These are phyloP conservation scores for sorghum (Sorghum bicolor) DNA, from an alignment of 176 grass and related monocot species.

Conservation along the genomic window DNA sequence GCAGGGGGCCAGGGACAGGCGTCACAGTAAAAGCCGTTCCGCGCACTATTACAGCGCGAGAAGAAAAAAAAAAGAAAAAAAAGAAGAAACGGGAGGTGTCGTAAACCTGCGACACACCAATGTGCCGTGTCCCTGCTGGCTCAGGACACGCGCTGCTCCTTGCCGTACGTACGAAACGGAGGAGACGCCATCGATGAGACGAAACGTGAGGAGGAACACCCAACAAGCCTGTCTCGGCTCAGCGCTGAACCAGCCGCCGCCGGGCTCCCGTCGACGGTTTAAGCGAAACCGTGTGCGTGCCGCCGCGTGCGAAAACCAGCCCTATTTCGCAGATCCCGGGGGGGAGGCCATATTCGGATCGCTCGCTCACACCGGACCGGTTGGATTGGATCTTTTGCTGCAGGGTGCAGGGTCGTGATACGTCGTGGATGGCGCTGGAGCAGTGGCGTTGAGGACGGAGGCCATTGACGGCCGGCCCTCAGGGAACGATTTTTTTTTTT, in stretches of 20 bases:
- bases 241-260: not conserved
- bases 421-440: too few species aligned
- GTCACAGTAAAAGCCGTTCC: slow-evolving; percentile 19
- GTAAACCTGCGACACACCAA: not conserved
- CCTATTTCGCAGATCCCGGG: too few species aligned
- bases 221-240: not conserved
- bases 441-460: too few species aligned
- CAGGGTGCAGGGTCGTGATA: too few species aligned
- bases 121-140: not conserved
- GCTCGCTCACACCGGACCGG: too few species aligned
- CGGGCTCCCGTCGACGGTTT: not conserved
- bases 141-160: slow-evolving; percentile 1
- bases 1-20: not conserved
- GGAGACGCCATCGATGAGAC: not conserved
- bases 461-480: too few species aligned
- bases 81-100: not conserved
- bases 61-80: too few species aligned
- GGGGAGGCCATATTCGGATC: too few species aligned
- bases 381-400: too few species aligned
- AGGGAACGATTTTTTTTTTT: too few species aligned
- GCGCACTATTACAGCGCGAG: not conserved
- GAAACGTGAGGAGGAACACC: too few species aligned
- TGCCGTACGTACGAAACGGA: not conserved
- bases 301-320: not conserved
- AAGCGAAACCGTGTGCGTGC: not conserved